Conservation (phyloP, 208 protist species). For the Giardia muris region DNA sequence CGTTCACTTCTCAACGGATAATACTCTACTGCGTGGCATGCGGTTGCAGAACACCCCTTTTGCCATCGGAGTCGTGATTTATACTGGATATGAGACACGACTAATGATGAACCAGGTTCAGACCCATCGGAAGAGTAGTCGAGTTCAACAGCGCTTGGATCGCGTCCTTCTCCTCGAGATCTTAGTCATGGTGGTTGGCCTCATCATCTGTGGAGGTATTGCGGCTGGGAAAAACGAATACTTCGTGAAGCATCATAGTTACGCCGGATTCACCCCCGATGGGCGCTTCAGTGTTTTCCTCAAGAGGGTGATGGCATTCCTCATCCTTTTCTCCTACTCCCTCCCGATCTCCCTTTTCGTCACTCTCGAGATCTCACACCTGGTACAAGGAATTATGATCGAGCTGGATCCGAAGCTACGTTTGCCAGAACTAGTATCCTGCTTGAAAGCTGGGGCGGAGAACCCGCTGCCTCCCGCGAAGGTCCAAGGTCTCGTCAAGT, state of each 20-base stretch:
- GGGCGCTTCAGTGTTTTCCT: background rate
- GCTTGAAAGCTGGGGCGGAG: background rate
- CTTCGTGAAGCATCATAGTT: background rate
- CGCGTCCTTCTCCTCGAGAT: background rate
- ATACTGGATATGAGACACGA: background rate
- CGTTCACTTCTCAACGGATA: background rate
- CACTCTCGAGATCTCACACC: background rate
- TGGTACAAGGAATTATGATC: background rate
- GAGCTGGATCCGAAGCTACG: background rate
- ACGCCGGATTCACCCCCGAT: background rate
- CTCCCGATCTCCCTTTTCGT: conserved; percentile 17
- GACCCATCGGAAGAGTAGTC: background rate
- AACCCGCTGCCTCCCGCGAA: background rate
- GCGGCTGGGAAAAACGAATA: background rate
- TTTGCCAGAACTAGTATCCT: background rate
- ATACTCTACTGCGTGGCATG: background rate
- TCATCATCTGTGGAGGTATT: background rate
- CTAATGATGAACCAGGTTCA: background rate
- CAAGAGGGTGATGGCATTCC: background rate
- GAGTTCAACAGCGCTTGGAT: background rate
- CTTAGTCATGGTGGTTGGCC: background rate
- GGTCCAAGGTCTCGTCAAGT: background rate
- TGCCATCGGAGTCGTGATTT: background rate
- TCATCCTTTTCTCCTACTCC: conserved; percentile 13
- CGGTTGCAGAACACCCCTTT: background rate